Conservation (phyloP, 1,284 basidiomycete species). For the Puccinia novopanici region DNA sequence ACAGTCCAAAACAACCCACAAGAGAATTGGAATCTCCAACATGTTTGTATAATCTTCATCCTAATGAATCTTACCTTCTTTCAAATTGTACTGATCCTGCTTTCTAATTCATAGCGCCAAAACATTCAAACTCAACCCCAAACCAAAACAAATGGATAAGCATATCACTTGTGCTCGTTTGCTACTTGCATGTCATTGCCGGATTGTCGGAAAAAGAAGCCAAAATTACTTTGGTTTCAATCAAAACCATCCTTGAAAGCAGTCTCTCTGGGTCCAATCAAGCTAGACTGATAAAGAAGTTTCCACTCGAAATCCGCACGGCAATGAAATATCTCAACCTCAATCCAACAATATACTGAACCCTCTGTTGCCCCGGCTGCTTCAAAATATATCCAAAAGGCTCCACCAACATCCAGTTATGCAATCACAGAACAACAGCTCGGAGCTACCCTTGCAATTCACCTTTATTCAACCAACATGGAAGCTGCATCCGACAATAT, state of each 20-base stretch:
- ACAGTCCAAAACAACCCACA: neutral
- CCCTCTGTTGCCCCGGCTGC: slow-evolving; percentile 26
- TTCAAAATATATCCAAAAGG: slow-evolving; percentile 28
- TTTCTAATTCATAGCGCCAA: neutral
- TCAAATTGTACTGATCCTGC: neutral
- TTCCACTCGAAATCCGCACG: slow-evolving; percentile 27
- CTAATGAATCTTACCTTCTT: neutral
- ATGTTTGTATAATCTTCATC: neutral
- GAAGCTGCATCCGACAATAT: neutral
- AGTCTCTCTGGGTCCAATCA: neutral
- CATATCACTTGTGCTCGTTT: neutral
- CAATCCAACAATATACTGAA: slow-evolving; percentile 20
- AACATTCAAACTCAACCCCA: neutral
- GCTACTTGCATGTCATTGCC: slow-evolving; percentile 8
- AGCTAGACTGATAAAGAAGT: neutral
- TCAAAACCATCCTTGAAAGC: slow-evolving; percentile 4
- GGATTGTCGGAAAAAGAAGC: slow-evolving; percentile 1
- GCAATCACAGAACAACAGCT: slow-evolving; percentile 1
- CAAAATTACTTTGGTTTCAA: neutral
- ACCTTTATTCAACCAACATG: neutral
- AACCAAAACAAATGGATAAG: neutral
- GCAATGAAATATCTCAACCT: slow-evolving; percentile 21
- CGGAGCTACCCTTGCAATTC: neutral
- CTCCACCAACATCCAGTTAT: neutral
- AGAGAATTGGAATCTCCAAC: neutral